phyloP scores from a whole-genome alignment of 345 rosid genomes.

The Euclidium syriacum region DNA sequence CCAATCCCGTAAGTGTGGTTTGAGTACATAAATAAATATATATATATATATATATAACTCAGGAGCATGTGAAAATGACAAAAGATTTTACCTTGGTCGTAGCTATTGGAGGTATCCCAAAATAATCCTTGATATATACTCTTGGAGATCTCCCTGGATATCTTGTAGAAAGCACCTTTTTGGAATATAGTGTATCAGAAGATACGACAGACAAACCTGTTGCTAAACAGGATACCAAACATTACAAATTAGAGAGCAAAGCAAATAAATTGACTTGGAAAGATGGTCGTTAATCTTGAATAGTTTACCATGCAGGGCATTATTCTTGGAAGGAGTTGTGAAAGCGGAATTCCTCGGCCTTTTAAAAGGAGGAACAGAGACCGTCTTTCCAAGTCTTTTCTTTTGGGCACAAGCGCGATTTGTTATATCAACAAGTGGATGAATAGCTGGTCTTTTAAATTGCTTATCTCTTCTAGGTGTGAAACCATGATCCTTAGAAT shows the following conservation, averaged over 20 bases:
- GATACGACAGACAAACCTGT: conserved; percentile 55
- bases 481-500: conserved; percentile 28
- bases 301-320: conserved; percentile 44
- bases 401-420: conserved; percentile 44
- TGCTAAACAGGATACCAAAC: conserved; percentile 18
- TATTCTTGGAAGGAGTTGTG: conserved; percentile 51
- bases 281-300: background rate
- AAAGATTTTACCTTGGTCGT: conserved; percentile 42
- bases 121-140: conserved; percentile 61
- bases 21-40: conserved; percentile 16
- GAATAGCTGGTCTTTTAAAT: conserved; percentile 36
- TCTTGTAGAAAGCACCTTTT: conserved; percentile 49
- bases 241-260: conserved; percentile 8
- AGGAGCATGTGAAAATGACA: background rate
- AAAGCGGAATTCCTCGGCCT: conserved; percentile 69
- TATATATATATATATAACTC: background rate
- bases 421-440: conserved; percentile 60
- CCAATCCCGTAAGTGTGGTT: conserved; percentile 13
- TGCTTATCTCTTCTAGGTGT: conserved; percentile 28
- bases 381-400: conserved; percentile 46
- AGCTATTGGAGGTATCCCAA: conserved; percentile 47
- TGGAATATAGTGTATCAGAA: conserved; percentile 37
- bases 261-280: conserved; percentile 15
- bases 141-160: conserved; percentile 57
- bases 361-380: conserved; percentile 64